A percentile compares a stretch with the other conserved stretches of the same genome.
These are phyloP conservation scores for Zygotorulaspora mrakii DNA, from an alignment of 1,139 yeast species.

Conservation along the genomic window DNA sequence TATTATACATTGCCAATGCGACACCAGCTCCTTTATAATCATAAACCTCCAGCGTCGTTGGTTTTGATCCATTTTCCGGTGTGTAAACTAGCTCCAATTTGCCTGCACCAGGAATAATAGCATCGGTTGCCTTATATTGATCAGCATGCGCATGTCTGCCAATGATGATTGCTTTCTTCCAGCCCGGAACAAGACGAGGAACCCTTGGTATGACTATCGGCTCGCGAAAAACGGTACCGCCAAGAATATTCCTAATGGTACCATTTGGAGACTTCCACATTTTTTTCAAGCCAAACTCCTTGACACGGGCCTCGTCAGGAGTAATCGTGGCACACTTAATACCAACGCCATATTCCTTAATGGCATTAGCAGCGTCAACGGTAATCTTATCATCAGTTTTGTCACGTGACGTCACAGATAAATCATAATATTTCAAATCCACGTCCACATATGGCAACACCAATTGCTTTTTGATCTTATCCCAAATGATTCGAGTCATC, in stretches of 20 bases:
- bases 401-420: constrained; percentile 69
- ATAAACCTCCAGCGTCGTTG: constrained; percentile 50
- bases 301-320: constrained; percentile 78
- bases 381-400: constrained; percentile 70
- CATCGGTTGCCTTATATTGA: constrained; percentile 77
- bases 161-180: constrained; percentile 79
- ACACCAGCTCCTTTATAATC: constrained; percentile 63
- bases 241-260: constrained; percentile 73
- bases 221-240: constrained; percentile 83
- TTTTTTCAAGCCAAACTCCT: constrained; percentile 68
- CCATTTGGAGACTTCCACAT: constrained; percentile 90
- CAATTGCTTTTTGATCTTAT: constrained; percentile 64
- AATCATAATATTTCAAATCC: constrained; percentile 71
- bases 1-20: constrained; percentile 78
- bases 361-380: constrained; percentile 71
- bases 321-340: constrained; percentile 85
- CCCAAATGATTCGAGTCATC: constrained; percentile 84
- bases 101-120: constrained; percentile 66
- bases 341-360: constrained; percentile 72
- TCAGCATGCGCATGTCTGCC: constrained; percentile 88
- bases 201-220: constrained; percentile 74
- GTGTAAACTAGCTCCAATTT: constrained; percentile 62
- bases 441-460: constrained; percentile 68
- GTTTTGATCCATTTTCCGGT: constrained; percentile 46
- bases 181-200: constrained; percentile 71